Evolutionary conservation across 148 eudicot genomes (phyloP).

Genomic region (Spergularia bocconei): DNA sequence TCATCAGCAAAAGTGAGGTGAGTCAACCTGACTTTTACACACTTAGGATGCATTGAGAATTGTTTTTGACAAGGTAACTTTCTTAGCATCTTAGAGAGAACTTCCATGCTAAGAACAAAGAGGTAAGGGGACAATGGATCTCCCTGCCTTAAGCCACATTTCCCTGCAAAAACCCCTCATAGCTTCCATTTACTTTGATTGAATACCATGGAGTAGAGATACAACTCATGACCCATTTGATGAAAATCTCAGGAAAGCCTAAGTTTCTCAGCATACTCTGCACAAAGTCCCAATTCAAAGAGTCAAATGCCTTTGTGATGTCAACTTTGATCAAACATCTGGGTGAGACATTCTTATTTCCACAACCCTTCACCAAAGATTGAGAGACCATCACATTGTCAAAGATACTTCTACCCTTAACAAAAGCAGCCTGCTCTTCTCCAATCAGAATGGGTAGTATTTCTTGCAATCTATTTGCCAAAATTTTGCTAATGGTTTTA

Average conservation of each 20-base stretch:
- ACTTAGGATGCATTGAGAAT: background rate
- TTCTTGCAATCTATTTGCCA: background rate
- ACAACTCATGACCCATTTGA: background rate
- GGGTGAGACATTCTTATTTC: background rate
- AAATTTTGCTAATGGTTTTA: background rate
- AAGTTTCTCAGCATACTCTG: background rate
- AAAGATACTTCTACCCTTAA: background rate
- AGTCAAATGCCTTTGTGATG: background rate
- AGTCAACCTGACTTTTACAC: background rate
- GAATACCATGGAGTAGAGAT: background rate
- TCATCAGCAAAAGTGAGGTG: background rate
- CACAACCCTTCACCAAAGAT: background rate
- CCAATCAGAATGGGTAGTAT: background rate
- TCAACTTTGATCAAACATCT: background rate
- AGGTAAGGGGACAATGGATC: constrained; percentile 1
- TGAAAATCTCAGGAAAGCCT: background rate
- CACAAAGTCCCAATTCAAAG: background rate
- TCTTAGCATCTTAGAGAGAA: background rate
- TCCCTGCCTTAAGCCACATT: background rate
- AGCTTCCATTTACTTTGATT: too few relatives aligned
- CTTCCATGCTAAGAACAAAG: background rate
- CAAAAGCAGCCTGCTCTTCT: background rate
- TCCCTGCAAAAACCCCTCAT: background rate
- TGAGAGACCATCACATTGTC: background rate
- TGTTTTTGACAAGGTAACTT: too few relatives aligned